Base-by-base conservation (phyloP, 2,329 filamentous ascomycete genomes). In the Sporothrix luriei region DNA sequence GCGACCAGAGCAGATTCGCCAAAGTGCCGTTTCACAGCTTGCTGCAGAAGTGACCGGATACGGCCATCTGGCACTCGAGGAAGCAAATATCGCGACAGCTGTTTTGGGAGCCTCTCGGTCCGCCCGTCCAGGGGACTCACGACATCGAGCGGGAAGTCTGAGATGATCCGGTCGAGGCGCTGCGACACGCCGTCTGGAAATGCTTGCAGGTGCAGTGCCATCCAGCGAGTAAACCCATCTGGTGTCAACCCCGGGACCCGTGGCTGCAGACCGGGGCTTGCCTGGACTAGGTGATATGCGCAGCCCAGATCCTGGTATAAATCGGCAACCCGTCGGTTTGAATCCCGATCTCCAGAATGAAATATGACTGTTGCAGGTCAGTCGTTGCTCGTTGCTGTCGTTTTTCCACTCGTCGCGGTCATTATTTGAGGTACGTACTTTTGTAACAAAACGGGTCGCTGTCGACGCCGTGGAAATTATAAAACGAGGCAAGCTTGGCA, bases 31-130 rank as follows among this genome's bases (percentile, higher is more conserved):
- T 82, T 81, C 21, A 94, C 81, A 1, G 86, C 84, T 55, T 85
- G 83, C 21, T 88, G 85, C 10, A 94, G 80, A 24, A 87, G 80
- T 71, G 88, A 85, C 69, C 87, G 85, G 0, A 86, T 81, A 43
- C 85, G 80, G 0, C 84, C 75, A 73, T 92, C 87, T 0, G 85
- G 82, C 9, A 79, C 78, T 0, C 81, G 80, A 0, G 93, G 93
- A 51, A 97, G 86, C 3, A 95, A 82, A 66, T 90, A 85, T 52
- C 92, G 84, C 0, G 91, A 89, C 2, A 97, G 84, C 74, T 93
- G 89, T 73, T 92, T 93, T 0, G 93, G 93, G 68, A 96, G 89
- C 2, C 91, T 84, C 78, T 94, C 91, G 13, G 85, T 87, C 72
- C 84, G 86, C 62, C 90, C 85, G 57, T 88, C 84, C 0, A 88